Evolutionary conservation across 2,329 filamentous ascomycete genomes (phyloP), one percentile per base, ranked within the genome.

Genomic region (Cladosporium sp.): DNA sequence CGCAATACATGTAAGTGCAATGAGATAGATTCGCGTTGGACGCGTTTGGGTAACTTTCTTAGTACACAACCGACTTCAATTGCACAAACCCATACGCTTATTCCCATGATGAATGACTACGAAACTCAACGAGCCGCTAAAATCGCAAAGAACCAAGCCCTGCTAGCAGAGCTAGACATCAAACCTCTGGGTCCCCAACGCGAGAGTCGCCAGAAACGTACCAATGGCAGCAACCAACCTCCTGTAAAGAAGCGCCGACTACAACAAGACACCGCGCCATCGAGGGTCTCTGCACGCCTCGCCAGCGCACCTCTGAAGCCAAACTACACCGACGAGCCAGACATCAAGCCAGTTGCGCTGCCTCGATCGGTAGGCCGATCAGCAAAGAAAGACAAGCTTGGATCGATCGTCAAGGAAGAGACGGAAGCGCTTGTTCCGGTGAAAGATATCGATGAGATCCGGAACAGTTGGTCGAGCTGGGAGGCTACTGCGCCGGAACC

Each of bases 91-190:
- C 18, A 21, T 2, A 54, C 1, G 8, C 24, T 2, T 7, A 11
- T 18, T 11, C 26, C n/a, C 28, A 66, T 47, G 6, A 81, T 82
- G 79, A 76, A 75, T 52, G 78, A 76, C 54, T 82, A 85, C 69
- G 83, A 85, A 70, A 76, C 77, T 1, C 77, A 80, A 24, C 78
- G 83, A 2, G 75, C 78, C 8, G 79, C 78, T 15, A 85, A 85
- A 68, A 84, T 86, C 69, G 79, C 79, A 67, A 77, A 80, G 11
- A 86, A 86, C 69, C 76, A 82, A 69, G 79, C 77, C 10, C 76
- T 85, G 1, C 74, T 86, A 3, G 78, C 78, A 58, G 78, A 81
- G 47, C 79, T 86, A 18, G 80, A 82, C 12, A 79, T 85, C 59
- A 77, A 75, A 61, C 67, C 74, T 11, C 54, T 74, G 26, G 55